A percentile compares a stretch with the other conserved stretches of the same genome.
These are phyloP conservation scores for Cladosporium oxysporum DNA, from an alignment of 2,329 filamentous ascomycete genomes.

Conservation along the genomic window DNA sequence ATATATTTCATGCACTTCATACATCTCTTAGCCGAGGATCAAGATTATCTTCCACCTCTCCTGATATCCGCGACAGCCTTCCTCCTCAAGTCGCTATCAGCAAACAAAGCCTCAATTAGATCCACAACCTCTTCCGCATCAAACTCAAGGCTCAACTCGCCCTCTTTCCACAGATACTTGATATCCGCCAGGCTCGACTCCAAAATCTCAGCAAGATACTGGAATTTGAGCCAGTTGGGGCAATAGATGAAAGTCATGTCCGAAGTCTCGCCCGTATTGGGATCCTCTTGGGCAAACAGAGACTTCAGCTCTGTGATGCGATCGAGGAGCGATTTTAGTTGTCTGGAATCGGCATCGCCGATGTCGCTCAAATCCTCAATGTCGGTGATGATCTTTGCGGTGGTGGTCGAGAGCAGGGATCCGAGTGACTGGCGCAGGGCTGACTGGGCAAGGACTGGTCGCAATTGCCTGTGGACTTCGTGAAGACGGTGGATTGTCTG, in stretches of 20 bases:
- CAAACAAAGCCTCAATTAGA: conserved; percentile 64
- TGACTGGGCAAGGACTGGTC: conserved; percentile 59
- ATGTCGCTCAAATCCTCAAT: conserved; percentile 66
- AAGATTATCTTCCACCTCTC: conserved; percentile 25
- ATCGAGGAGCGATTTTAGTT: conserved; percentile 59
- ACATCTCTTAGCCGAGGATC: neutral
- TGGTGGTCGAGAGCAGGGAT: conserved; percentile 58
- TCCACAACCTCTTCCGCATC: conserved; percentile 62
- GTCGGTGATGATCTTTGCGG: conserved; percentile 61
- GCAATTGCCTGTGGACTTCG: conserved; percentile 59
- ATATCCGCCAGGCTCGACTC: conserved; percentile 66
- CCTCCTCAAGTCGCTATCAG: conserved; percentile 60
- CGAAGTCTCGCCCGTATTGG: conserved; percentile 39
- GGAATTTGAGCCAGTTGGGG: conserved; percentile 65
- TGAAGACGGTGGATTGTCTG: conserved; percentile 60
- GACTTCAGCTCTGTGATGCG: conserved; percentile 57
- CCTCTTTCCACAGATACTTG: conserved; percentile 65
- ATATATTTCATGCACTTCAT: neutral
- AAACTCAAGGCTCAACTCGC: conserved; percentile 65
- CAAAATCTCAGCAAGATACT: conserved; percentile 64
- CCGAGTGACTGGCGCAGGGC: conserved; percentile 64
- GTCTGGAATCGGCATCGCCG: conserved; percentile 62
- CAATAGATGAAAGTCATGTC: conserved; percentile 63
- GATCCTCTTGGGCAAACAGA: conserved; percentile 54
- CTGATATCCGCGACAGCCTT: conserved; percentile 60